Base-by-base conservation (phyloP, 345 rosid genomes). In the Rhodomyrtus tomentosa region DNA sequence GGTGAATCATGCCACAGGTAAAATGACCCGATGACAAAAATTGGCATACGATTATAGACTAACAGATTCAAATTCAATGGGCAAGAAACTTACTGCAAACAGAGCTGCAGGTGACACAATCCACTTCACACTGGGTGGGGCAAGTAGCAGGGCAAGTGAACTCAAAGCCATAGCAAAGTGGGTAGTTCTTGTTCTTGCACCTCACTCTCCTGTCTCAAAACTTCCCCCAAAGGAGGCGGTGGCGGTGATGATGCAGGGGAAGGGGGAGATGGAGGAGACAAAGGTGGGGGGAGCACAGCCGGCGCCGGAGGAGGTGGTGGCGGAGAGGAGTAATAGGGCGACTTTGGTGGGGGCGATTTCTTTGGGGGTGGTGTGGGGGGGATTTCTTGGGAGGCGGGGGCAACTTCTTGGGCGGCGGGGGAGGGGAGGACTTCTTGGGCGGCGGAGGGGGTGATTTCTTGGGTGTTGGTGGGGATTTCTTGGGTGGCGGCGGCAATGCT, bases 31-130 rank as follows among this genome's bases (percentile, higher is more conserved):
- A 14, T 50, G 53, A 50, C 16, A 50, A 52, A 51, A 51, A 9
- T 52, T 52, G 2, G 54, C 54, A 16, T 6, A 16, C 22, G 54
- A 52, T 18, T 52, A 18, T 52, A 52, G 55, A 52, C 21, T 52
- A 52, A 52, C 21, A 52, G 55, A 18, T 52, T 52, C 55, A 52
- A 52, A 18, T 52, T 52, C 55, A 52, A 6, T 29, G 21, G 73
- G 73, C 38, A 27, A 53, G 48, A 49, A 20, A 81, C 92, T 83
- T 91, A 91, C 91, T 84, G 84, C 95, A 93, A 58, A 91, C 84
- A 80, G 93, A 89, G 62, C 87, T 91, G 92, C 93, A 92, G 84
- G 92, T 89, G 50, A 84, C 84, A 13, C 98, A 94, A 52, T 91
- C 95, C 22, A 91, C 91, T 81, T 88, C 86, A 83, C 93, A 94